Evolutionary conservation across 176 grass and related monocot species (phyloP), one percentile per base, ranked within the genome.

Genomic region (Alloteropsis semialata): DNA sequence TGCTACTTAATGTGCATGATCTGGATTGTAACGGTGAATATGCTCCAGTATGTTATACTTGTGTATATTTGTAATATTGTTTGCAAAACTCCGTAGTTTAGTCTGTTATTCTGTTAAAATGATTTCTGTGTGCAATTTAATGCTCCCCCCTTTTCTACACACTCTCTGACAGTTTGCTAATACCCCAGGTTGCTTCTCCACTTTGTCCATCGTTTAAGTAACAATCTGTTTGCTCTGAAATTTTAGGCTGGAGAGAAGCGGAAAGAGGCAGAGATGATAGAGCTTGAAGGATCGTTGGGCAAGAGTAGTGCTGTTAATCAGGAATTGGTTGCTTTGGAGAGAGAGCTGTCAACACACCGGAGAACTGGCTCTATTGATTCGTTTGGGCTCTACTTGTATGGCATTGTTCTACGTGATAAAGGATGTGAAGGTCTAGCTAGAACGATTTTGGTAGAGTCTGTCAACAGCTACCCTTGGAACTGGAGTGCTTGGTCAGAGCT

Each of bases 401-500:
- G 93, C 57, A 88, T 99, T 24, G 63, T 99, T 76, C 86, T 99
- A 46, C 90, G 86, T 34, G 97, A 99, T 82, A 99, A 96, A 90
- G 97, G 93, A 16, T 90, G 85, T 55, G 82, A 91, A 45, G 83
- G 39, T 86, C 75, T 88, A 60, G 91, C 97, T 89, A 84, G 84
- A 80, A 82, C 85, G 2, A 41, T 96, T 45, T 78, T 99, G 60
- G 91, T 96, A 19, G 97, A 99, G 76, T 96, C 97, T 70, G 91
- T 99, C 28, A 99, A 99, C 71, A 87, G 81, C 63, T 99, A 94
- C 66, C 97, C 93, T 42, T 99, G 97, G 97, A 99, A 99, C 83
- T 99, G 97, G 97, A 90, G 85, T 45, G 97, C 97, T 69, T 99
- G 97, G 97, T 92, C 82, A 78, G 97, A 99, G 79, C 78, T 99